Base-by-base conservation (phyloP, 176 grass and related monocot species). In the Avena insularis region DNA sequence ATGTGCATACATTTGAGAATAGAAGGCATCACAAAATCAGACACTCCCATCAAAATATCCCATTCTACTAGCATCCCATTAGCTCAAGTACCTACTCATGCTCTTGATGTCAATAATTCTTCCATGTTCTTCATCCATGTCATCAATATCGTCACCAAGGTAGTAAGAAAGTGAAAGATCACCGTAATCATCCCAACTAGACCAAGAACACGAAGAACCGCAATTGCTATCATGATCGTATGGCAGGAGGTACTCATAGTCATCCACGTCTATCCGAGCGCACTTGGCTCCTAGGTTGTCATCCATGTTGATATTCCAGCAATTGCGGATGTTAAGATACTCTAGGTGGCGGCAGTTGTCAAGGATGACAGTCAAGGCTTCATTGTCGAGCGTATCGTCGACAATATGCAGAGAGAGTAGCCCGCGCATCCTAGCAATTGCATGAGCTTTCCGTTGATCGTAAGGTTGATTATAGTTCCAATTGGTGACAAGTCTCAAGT, bases 271-370 rank as follows among this genome's bases (percentile, higher is more conserved):
- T 6, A 75, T 75, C 12, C n/a, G 2, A 12, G 46, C 13, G 23
- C 46, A 27, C 21, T 49, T 75, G 0, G 12, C 71, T 9, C 12
- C 12, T 51, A 75, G 21, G 12, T 50, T 75, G 11, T 75, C 46
- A 75, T 75, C 46, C 71, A 50, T 75, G 71, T 48, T 15, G 71
- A 75, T 67, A 67, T 67, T 31, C n/a, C 21, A 0, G 13, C 71
- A 75, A 16, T 75, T 6, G 3, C 6, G 0, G 6, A 75, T 27
- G 46, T 75, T 75, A 27, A 75, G 46, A 21, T 75, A 73, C 43
- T 12, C n/a, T 8, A 73, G 43, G n/a, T 48, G 3, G 2, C 2
- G 43, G 20, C 70, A 47, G 69, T 21, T 72, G 4, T 72, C 5
- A 2, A 72, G 69, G 40, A 72, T 72, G 69, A n/a, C 2, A 6